Base-by-base conservation (phyloP, 1,284 basidiomycete species). In the Pseudozyma tsukubaensis region DNA sequence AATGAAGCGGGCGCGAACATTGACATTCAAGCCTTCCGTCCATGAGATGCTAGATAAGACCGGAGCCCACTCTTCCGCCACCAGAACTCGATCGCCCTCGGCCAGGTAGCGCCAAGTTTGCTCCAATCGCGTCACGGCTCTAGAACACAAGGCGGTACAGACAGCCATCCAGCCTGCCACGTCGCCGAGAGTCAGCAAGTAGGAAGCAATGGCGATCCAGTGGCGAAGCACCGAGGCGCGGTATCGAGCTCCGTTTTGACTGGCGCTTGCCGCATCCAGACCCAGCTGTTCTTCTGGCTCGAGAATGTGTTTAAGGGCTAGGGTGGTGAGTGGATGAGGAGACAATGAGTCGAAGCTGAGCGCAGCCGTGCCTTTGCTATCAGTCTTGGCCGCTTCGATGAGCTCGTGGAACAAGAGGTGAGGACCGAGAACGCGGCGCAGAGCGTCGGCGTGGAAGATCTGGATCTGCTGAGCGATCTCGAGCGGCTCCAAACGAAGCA, bases 381-480 rank as follows among this genome's bases (percentile, higher is more conserved):
- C 32, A 14, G 34, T 47, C 44, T 50, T 63, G 12, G 53, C 51
- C 2, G 51, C 35, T 29, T 50, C 50, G 35, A 72, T 32, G 21
- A 74, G 35, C 51, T 80, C 56, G 53, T 54, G 19, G 47, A 70
- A 37, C 35, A 70, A 43, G 21, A 78, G 29, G 37, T 50, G 36
- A 49, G 67, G 49, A 12, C 64, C 61, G 21, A 47, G 53, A 4
- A 70, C 24, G 10, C 59, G 52, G 37, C 56, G 45, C 19, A 82
- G 59, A 5, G 72, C 67, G 19, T 78, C 66, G 12, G 71, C 69
- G 39, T 83, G 80, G 60, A 77, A 84, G 21, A 65, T 52, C 36
- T 82, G 81, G 39, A 84, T 81, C 61, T 84, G 83, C 44, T 75
- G 72, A 4, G 81, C 83, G n/a, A 84, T 60, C 55, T 84, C 83